Conservation (phyloP, 176 grass and related monocot genomes). For the Oryza coarctata region DNA sequence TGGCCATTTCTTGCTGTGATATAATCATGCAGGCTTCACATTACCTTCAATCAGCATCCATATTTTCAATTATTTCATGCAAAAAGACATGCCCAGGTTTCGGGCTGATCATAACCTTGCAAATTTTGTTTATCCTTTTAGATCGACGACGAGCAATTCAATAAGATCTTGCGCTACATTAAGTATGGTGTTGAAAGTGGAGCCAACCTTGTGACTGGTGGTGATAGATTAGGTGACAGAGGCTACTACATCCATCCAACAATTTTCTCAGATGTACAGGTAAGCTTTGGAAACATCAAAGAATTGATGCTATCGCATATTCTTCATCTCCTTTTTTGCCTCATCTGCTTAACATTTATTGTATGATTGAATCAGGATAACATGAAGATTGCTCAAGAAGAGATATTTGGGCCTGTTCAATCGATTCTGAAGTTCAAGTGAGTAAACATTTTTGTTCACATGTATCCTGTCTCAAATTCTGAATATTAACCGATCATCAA, state of each 20-base stretch:
- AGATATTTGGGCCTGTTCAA: conserved; percentile 73
- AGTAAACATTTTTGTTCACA: conserved; percentile 14
- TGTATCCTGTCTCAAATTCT: not conserved
- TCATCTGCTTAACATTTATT: not conserved
- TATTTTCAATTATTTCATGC: not conserved
- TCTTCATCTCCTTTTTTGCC: not conserved
- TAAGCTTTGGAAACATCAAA: conserved; percentile 18
- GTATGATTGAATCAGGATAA: conserved; percentile 41
- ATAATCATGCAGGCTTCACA: not conserved
- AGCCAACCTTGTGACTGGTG: conserved; percentile 72
- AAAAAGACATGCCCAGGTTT: not conserved
- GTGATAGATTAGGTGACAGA: conserved; percentile 69
- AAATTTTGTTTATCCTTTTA: conserved; percentile 13
- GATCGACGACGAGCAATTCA: conserved; percentile 90
- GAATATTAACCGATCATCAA: not conserved
- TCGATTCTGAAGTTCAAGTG: conserved; percentile 73
- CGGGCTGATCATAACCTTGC: not conserved
- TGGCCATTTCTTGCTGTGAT: not conserved
- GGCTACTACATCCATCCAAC: conserved; percentile 97
- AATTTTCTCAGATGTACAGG: conserved; percentile 87
- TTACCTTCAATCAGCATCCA: not conserved
- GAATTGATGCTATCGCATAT: not conserved
- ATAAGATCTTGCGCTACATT: conserved; percentile 78
- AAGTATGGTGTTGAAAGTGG: conserved; percentile 59
- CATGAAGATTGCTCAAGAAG: conserved; percentile 74